Percentiles rank a stretch among this genome's conserved stretches.
Evolutionary conservation across 306 rosid species (phyloP).

Genomic region (Cucurbita moschata): DNA sequence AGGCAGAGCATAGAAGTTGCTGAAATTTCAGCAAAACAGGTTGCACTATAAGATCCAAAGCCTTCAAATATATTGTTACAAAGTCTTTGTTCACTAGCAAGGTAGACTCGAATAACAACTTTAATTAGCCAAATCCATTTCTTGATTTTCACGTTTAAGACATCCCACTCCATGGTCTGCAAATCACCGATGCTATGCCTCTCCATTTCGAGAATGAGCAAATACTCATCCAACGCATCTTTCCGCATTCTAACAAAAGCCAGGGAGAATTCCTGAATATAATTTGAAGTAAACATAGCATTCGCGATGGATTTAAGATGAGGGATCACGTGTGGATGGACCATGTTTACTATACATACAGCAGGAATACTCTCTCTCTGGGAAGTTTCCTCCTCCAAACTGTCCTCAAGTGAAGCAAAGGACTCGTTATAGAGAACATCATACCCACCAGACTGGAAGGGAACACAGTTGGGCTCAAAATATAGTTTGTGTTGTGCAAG

Average conservation of each 20-base stretch:
- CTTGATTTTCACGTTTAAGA: slow-evolving; percentile 30
- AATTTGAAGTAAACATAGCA: slow-evolving; percentile 43
- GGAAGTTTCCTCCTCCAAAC: slow-evolving; percentile 10
- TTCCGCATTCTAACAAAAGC: slow-evolving; percentile 28
- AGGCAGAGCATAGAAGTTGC: slow-evolving; percentile 23
- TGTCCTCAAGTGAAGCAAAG: slow-evolving; percentile 31
- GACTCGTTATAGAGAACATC: slow-evolving; percentile 23
- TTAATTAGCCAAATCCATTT: slow-evolving; percentile 37
- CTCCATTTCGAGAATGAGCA: slow-evolving; percentile 26
- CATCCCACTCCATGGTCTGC: slow-evolving; percentile 35
- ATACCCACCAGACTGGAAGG: slow-evolving; percentile 22
- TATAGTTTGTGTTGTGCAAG: slow-evolving; percentile 35
- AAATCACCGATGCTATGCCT: slow-evolving; percentile 35
- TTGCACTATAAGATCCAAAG: slow-evolving; percentile 17
- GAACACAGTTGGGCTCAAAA: slow-evolving; percentile 33
- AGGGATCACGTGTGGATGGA: slow-evolving; percentile 25
- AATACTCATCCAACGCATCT: slow-evolving; percentile 41
- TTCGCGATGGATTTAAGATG: slow-evolving; percentile 45
- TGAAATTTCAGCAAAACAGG: slow-evolving; percentile 38
- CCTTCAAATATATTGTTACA: slow-evolving; percentile 37
- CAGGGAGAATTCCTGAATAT: slow-evolving; percentile 39
- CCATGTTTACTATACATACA: slow-evolving; percentile 19
- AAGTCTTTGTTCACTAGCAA: slow-evolving; percentile 36
- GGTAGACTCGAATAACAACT: slow-evolving; percentile 37
- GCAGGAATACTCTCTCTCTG: slow-evolving; percentile 1